These are phyloP conservation scores for Talaromyces stipitatus DNA, from an alignment of 495 filamentous ascomycete genomes.

Conservation along the genomic window DNA sequence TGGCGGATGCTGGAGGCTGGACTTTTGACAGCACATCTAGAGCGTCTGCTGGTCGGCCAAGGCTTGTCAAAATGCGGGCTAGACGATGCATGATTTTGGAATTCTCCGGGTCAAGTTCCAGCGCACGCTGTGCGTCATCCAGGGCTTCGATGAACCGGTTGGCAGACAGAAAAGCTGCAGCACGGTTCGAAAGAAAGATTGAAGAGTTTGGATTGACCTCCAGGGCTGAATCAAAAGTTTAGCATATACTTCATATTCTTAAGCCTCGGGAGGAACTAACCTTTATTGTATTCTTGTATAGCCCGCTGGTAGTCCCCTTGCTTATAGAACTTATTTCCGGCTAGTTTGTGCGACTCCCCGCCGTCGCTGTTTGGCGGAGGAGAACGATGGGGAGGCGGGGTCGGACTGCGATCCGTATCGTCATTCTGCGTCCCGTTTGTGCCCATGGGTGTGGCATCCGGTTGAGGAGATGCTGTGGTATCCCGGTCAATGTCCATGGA, in stretches of 20 bases:
- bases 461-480: conserved; percentile 33
- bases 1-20: conserved; percentile 65
- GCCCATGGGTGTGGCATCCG: conserved; percentile 25
- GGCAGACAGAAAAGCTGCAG: conserved; percentile 85
- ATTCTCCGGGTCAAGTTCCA: conserved; percentile 74
- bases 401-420: conserved; percentile 50
- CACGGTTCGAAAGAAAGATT: conserved; percentile 91
- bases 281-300: conserved; percentile 90
- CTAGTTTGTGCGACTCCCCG: conserved; percentile 62
- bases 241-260: not conserved
- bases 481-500: conserved; percentile 82
- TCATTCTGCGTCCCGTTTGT: conserved; percentile 49
- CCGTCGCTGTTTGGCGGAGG: conserved; percentile 55
- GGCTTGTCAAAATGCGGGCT: conserved; percentile 76
- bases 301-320: conserved; percentile 77
- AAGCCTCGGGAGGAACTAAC: conserved; percentile 36
- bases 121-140: conserved; percentile 73
- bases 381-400: conserved; percentile 71
- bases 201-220: conserved; percentile 59
- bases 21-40: conserved; percentile 62
- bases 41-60: conserved; percentile 81
- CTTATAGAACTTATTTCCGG: conserved; percentile 96
- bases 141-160: conserved; percentile 69
- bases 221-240: conserved; percentile 52
- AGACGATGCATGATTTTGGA: conserved; percentile 81